phyloP scores from a whole-genome alignment of 257 asterid genomes.

The Solanum chilense region DNA sequence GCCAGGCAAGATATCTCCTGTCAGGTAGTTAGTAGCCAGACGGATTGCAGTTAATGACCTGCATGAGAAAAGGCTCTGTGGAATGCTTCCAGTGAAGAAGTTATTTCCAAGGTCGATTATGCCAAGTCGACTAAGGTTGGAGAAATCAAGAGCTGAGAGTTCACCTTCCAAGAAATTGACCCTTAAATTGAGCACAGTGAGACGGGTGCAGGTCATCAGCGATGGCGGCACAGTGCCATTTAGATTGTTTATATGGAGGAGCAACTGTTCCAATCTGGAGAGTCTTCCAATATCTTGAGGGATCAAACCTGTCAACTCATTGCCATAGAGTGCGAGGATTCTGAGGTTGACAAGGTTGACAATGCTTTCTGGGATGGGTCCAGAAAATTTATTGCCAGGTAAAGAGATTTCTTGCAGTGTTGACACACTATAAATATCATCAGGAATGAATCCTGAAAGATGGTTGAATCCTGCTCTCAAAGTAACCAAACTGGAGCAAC shows the following conservation, averaged over 20 bases:
- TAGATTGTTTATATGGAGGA: conserved; percentile 66
- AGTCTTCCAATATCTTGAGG: conserved; percentile 65
- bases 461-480: conserved; percentile 65
- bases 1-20: conserved; percentile 54
- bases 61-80: conserved; percentile 64
- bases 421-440: conserved; percentile 34
- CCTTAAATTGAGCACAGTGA: conserved; percentile 51
- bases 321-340: conserved; percentile 50
- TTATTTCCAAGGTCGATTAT: conserved; percentile 79
- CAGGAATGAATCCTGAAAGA: conserved; percentile 54
- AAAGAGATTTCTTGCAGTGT: conserved; percentile 50
- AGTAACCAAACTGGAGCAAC: conserved; percentile 33
- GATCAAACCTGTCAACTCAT: conserved; percentile 46
- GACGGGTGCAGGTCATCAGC: conserved; percentile 54
- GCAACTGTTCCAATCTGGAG: conserved; percentile 45
- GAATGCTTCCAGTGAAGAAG: conserved; percentile 48
- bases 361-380: conserved; percentile 34
- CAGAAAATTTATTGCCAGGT: conserved; percentile 62
- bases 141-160: conserved; percentile 64
- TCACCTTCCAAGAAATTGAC: conserved; percentile 70
- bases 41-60: conserved; percentile 68
- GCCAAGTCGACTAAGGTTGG: conserved; percentile 40
- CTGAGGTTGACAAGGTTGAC: conserved; percentile 46
- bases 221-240: conserved; percentile 67
- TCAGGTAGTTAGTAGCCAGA: conserved; percentile 50